A percentile compares a stretch with the other conserved stretches of the same genome.
phyloP scores from a whole-genome alignment of 148 eudicot species.

The Vaccinium corymbosum region DNA sequence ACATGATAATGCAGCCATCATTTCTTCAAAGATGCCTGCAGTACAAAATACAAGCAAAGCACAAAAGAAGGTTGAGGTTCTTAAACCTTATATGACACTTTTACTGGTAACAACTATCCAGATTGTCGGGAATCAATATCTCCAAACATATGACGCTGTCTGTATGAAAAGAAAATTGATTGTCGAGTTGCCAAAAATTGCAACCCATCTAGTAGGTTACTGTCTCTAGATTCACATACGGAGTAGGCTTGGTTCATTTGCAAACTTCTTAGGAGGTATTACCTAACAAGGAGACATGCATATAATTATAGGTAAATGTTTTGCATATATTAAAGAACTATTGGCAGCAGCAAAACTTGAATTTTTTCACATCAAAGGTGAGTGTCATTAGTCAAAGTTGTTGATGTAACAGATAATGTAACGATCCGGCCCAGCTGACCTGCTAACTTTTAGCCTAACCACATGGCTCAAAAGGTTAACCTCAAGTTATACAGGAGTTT shows the following conservation, averaged over 20 bases:
- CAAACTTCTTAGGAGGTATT: neutral
- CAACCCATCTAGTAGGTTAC: neutral
- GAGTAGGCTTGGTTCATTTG: neutral
- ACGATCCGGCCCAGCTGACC: too few species aligned
- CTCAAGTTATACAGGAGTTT: too few species aligned
- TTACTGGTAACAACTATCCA: neutral
- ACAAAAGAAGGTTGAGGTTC: conserved; percentile 53
- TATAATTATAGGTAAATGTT: neutral
- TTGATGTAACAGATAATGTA: too few species aligned
- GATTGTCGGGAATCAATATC: neutral
- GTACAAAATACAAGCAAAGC: conserved; percentile 76
- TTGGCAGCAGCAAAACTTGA: neutral
- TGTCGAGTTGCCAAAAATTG: neutral
- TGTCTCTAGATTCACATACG: neutral
- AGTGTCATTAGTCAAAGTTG: neutral
- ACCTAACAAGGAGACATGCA: neutral
- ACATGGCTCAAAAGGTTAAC: too few species aligned
- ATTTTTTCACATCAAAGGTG: neutral
- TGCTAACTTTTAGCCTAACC: too few species aligned
- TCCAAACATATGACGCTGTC: neutral
- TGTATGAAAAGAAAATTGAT: neutral
- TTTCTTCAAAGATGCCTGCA: conserved; percentile 82
- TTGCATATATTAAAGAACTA: neutral
- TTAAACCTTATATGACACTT: neutral
- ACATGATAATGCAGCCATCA: conserved; percentile 59